Conservation (phyloP, 2,329 filamentous ascomycete species). For the Septoria linicola region DNA sequence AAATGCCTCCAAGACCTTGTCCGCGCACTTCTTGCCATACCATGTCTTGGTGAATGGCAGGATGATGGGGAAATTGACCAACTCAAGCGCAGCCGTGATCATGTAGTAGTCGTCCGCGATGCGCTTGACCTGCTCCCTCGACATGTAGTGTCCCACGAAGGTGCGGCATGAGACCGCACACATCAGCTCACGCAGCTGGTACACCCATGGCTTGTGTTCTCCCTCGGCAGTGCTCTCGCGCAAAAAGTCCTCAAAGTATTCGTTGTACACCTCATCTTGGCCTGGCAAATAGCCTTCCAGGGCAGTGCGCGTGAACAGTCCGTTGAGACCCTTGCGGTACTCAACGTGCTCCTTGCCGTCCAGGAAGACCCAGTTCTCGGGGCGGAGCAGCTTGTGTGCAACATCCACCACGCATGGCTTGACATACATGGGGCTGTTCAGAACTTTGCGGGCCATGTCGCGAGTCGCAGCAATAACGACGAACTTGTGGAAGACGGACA, state of each 20-base stretch:
- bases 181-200: slow-evolving; percentile 89
- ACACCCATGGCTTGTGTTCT: slow-evolving; percentile 83
- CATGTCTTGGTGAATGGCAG: slow-evolving; percentile 92
- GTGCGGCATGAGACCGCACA: slow-evolving; percentile 92
- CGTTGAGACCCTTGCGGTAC: slow-evolving; percentile 94
- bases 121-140: slow-evolving; percentile 84
- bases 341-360: slow-evolving; percentile 94
- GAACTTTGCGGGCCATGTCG: slow-evolving; percentile 93
- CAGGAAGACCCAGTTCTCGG: slow-evolving; percentile 94
- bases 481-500: slow-evolving; percentile 99
- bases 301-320: slow-evolving; percentile 87
- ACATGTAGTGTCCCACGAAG: slow-evolving; percentile 96
- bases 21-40: slow-evolving; percentile 94
- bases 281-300: slow-evolving; percentile 85
- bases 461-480: slow-evolving; percentile 94
- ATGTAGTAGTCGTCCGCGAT: slow-evolving; percentile 96
- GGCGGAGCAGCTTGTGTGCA: slow-evolving; percentile 87
- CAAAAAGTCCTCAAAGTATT: slow-evolving; percentile 79
- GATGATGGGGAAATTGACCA: slow-evolving; percentile 98
- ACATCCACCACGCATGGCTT: slow-evolving; percentile 96
- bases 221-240: slow-evolving; percentile 67
- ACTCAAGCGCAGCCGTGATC: slow-evolving; percentile 90
- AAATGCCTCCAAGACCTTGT: slow-evolving; percentile 89
- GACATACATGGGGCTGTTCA: slow-evolving; percentile 88
- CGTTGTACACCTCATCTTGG: slow-evolving; percentile 87